These are phyloP conservation scores for Neurospora sp. DNA, from an alignment of 495 filamentous ascomycete genomes.

Conservation along the genomic window DNA sequence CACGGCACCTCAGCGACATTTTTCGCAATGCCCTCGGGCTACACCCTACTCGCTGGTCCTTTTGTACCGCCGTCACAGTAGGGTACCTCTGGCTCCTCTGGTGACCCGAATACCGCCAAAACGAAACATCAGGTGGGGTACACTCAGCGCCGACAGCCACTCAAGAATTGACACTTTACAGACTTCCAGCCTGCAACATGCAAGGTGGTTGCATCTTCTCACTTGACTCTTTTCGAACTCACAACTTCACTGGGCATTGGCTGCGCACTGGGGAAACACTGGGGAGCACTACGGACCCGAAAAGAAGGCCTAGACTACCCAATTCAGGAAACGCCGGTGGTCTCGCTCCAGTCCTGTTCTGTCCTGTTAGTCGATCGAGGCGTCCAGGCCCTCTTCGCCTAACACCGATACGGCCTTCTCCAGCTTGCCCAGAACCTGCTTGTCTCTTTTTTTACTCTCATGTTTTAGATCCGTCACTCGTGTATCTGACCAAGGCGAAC, in stretches of 20 bases:
- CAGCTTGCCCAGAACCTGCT: background rate
- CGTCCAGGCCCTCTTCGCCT: background rate
- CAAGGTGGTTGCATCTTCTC: conserved; percentile 16
- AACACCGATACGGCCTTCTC: background rate
- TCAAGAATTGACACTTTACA: conserved; percentile 25
- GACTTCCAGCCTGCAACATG: conserved; percentile 19
- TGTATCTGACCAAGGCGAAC: background rate
- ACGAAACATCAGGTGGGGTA: conserved; percentile 15
- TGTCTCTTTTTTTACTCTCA: background rate
- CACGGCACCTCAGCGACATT: background rate
- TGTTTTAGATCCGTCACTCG: background rate
- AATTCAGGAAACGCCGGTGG: background rate
- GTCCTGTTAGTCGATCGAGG: background rate
- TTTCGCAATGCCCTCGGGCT: background rate
- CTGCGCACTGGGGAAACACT: background rate
- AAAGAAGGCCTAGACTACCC: background rate
- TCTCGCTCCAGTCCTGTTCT: background rate
- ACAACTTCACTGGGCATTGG: background rate
- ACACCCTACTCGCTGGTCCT: background rate
- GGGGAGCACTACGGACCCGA: background rate
- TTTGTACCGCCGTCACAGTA: background rate
- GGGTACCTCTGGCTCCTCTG: background rate
- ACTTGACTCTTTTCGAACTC: background rate
- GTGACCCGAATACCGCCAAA: conserved; percentile 5
- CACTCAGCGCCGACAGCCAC: conserved; percentile 15